phyloP scores from a whole-genome alignment of 1,284 basidiomycete genomes.

The Grifola frondosa region DNA sequence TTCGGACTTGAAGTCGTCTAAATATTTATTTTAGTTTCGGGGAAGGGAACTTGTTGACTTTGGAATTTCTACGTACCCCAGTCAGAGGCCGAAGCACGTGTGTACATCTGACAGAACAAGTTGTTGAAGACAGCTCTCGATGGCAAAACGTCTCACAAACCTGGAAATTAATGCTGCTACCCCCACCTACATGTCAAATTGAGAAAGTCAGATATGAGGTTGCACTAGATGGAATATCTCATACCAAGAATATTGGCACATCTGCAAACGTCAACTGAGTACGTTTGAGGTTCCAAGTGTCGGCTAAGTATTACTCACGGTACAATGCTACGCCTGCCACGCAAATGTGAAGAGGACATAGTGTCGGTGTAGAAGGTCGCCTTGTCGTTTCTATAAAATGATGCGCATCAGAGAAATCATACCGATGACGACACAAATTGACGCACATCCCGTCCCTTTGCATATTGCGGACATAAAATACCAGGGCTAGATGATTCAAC shows the following conservation, averaged over 20 bases:
- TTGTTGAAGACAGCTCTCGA: no score
- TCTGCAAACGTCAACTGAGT: constrained; percentile 31
- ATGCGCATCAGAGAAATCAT: background rate
- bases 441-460: constrained; percentile 64
- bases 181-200: constrained; percentile 35
- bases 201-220: background rate
- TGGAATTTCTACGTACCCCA: constrained; percentile 50
- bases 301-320: constrained; percentile 44
- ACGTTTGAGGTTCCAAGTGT: background rate
- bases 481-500: constrained; percentile 45
- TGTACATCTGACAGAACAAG: constrained; percentile 52
- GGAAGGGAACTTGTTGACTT: background rate
- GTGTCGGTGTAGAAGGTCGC: constrained; percentile 70
- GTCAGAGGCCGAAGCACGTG: constrained; percentile 67
- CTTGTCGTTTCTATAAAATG: constrained; percentile 58
- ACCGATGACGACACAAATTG: constrained; percentile 22
- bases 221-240: constrained; percentile 4
- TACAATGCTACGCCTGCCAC: constrained; percentile 65
- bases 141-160: no score
- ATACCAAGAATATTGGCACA: constrained; percentile 68
- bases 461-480: constrained; percentile 70
- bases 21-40: background rate
- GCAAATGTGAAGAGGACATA: constrained; percentile 53
- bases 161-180: constrained; percentile 67
- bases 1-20: constrained; percentile 72